Evolutionary conservation across 108 stramenopile species (phyloP), one percentile per base, ranked within the genome.

Genomic region (Cyclotella cryptica): DNA sequence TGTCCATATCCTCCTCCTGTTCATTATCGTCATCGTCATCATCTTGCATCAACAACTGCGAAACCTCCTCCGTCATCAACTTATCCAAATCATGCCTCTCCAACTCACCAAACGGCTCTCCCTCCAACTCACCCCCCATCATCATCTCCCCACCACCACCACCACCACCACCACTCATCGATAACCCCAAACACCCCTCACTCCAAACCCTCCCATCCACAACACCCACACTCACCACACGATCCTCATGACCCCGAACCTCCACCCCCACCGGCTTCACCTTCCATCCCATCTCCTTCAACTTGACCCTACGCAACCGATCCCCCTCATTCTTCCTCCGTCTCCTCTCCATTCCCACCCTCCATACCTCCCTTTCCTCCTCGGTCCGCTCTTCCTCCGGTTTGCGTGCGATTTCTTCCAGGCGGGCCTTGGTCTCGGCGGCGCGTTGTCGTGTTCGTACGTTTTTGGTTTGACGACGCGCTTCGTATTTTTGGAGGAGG

Each of bases 251-350:
- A 35, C 63, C 52, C 19, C 30, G 73, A 44, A 74, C 65, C 27
- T 51, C 80, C 52, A 87, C 39, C 11, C 86, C 89, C 14, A 78
- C 79, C 0, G 76, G 76, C 59, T 90, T 90, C 12, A 78, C 55
- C 21, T 84, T 77, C 17, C 88, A 46, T 29, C 90, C 90, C 78
- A 88, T 75, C 27, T 87, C 75, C 68, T 91, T 94, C 60, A 92
- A 58, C 60, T 87, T 72, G 45, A 90, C 88, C 49, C 93, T 85
- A 29, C 93, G 80, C 65, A 90, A 49, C 40, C 93, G 83, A 83
- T 94, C 93, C 15, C 91, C 91, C 74, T 92, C 93, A 70, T 92
- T 94, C 88, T 94, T 94, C 62, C 90, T 58, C 42, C 86, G 87
- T 78, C 90, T 94, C 22, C 88, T 90, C 22, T 47, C 58, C 41